Conservation (phyloP, 495 filamentous ascomycete genomes). For the Schizothecium vesticola region DNA sequence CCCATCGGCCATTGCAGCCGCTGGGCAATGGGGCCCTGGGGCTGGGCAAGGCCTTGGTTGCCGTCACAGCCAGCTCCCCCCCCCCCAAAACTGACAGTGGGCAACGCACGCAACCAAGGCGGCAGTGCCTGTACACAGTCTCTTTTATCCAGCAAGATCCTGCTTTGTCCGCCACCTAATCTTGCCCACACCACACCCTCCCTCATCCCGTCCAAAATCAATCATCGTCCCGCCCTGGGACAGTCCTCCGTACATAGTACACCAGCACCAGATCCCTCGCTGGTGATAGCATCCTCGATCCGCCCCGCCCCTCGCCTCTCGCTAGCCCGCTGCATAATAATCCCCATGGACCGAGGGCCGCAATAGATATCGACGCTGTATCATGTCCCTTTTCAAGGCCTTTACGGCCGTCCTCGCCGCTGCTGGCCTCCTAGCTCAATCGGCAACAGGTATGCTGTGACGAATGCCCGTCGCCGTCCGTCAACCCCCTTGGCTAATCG, state of each 20-base stretch:
- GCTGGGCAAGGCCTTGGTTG: neutral
- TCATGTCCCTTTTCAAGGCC: slow-evolving; percentile 32
- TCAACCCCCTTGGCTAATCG: slow-evolving; percentile 7
- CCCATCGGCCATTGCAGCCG: neutral
- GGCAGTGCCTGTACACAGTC: neutral
- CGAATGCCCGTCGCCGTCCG: neutral
- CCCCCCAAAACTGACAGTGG: too few species aligned
- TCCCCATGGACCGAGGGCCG: slow-evolving; percentile 13
- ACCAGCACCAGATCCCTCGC: neutral
- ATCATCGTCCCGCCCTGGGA: neutral
- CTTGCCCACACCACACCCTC: neutral
- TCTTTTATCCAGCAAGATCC: slow-evolving; percentile 5
- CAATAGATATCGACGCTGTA: slow-evolving; percentile 10
- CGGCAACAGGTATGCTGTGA: slow-evolving; percentile 26
- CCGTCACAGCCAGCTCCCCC: neutral
- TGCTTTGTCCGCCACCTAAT: slow-evolving; percentile 6
- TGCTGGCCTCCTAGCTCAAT: slow-evolving; percentile 25
- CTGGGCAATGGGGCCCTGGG: neutral
- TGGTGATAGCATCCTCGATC: neutral
- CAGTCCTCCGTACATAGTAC: neutral
- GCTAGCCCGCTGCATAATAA: neutral
- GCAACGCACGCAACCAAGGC: slow-evolving; percentile 4
- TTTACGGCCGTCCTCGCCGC: slow-evolving; percentile 30
- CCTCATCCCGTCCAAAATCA: neutral
- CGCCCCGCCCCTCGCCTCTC: neutral